Percentiles rank a stretch among this genome's conserved stretches.
phyloP scores from a whole-genome alignment of 768 basidiomycete genomes.

The Daedalea quercina region DNA sequence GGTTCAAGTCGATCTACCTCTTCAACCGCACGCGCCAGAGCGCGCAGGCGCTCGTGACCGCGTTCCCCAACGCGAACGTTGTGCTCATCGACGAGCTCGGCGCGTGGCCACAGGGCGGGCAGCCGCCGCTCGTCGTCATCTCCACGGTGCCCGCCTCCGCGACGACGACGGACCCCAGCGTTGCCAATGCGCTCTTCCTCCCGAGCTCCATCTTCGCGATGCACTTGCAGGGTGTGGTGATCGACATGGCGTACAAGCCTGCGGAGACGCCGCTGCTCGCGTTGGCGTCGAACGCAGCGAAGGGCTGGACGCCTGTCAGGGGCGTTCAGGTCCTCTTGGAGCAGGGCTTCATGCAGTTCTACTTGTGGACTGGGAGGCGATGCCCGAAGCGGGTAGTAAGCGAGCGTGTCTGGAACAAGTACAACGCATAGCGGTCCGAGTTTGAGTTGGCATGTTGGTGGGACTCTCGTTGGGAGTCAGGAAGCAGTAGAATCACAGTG shows the following conservation, averaged over 20 bases:
- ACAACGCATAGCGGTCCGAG: too few species aligned
- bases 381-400: conserved; percentile 47
- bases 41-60: conserved; percentile 58
- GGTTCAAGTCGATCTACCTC: conserved; percentile 68
- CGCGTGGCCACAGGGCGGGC: conserved; percentile 36
- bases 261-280: conserved; percentile 73
- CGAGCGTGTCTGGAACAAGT: conserved; percentile 36
- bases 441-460: too few species aligned
- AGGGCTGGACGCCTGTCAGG: conserved; percentile 63
- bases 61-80: conserved; percentile 63
- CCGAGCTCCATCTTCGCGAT: conserved; percentile 51
- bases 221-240: conserved; percentile 60
- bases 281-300: conserved; percentile 46
- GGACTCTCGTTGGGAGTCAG: too few species aligned
- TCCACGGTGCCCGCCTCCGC: conserved; percentile 79
- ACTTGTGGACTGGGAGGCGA: conserved; percentile 67
- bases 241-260: conserved; percentile 96
- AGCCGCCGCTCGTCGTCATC: conserved; percentile 68
- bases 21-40: conserved; percentile 80
- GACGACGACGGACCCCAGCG: conserved; percentile 35
- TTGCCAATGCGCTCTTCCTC: conserved; percentile 37
- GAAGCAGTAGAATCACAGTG: too few species aligned
- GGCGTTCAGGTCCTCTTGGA: conserved; percentile 84
- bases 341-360: conserved; percentile 84
- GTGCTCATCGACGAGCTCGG: conserved; percentile 54